A percentile compares a stretch with the other conserved stretches of the same genome.
Conservation (phyloP, 2,329 filamentous ascomycete species). For the Trichoderma aggressivum region DNA sequence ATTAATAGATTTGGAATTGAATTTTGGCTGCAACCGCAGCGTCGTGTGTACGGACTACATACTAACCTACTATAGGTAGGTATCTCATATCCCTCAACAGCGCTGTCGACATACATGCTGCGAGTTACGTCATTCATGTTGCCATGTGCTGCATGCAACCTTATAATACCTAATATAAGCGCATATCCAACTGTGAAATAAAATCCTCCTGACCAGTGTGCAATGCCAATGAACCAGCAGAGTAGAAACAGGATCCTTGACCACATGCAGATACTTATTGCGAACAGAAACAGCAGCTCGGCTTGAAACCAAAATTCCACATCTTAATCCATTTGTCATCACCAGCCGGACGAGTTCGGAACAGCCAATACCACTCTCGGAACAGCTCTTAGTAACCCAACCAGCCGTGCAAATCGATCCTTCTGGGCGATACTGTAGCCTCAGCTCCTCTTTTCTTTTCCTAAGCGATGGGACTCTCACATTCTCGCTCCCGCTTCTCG, state of each 20-base stretch:
- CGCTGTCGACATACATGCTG: background rate
- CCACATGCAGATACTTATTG: background rate
- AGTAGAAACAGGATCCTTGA: background rate
- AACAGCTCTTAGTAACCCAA: background rate
- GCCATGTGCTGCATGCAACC: background rate
- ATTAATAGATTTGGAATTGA: background rate
- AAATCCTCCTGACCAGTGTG: background rate
- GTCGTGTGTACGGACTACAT: too few relatives aligned
- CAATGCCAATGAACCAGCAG: background rate
- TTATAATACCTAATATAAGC: background rate
- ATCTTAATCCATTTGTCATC: background rate
- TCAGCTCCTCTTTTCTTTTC: background rate
- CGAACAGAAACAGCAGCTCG: background rate
- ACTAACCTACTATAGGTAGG: too few relatives aligned
- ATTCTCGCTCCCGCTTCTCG: background rate
- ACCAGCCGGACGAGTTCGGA: background rate
- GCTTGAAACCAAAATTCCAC: background rate
- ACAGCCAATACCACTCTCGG: background rate
- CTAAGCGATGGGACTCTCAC: background rate
- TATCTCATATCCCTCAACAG: background rate
- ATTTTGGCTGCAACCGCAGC: background rate
- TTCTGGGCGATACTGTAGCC: background rate
- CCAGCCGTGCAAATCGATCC: background rate
- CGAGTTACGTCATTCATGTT: conserved; percentile 1
- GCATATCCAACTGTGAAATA: background rate